Conservation (phyloP, 306 rosid species). For the Quercus suber region DNA sequence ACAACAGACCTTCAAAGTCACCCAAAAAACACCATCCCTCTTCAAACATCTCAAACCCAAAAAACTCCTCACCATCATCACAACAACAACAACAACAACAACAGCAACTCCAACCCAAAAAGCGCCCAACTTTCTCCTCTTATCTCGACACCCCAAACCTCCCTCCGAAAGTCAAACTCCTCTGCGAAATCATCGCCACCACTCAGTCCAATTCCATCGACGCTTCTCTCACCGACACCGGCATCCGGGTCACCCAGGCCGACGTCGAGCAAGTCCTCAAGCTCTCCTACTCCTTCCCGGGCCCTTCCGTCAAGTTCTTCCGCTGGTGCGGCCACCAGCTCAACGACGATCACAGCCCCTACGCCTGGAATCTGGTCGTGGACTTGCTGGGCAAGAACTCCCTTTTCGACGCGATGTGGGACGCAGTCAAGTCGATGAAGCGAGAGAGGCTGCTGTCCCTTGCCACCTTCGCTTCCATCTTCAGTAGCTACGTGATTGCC, state of each 20-base stretch:
- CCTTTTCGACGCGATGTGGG: slow-evolving; percentile 68
- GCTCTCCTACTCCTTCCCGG: slow-evolving; percentile 59
- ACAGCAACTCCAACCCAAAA: no score
- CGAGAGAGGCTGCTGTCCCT: slow-evolving; percentile 35
- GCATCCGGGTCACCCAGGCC: slow-evolving; percentile 27
- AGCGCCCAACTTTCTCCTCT: slow-evolving; percentile 27
- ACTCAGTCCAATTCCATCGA: slow-evolving; percentile 39
- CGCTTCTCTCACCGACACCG: slow-evolving; percentile 27
- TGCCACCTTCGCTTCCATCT: slow-evolving; percentile 68
- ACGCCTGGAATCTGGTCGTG: slow-evolving; percentile 65
- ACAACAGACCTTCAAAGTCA: neutral
- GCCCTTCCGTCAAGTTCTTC: slow-evolving; percentile 59
- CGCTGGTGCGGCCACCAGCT: slow-evolving; percentile 64
- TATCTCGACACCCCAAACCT: slow-evolving; percentile 38
- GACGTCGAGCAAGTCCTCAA: slow-evolving; percentile 62
- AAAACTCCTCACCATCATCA: neutral
- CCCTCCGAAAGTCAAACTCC: slow-evolving; percentile 28
- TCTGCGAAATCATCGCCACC: slow-evolving; percentile 50
- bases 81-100: no score
- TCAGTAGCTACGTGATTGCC: slow-evolving; percentile 50
- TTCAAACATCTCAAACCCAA: neutral
- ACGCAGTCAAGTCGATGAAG: slow-evolving; percentile 58
- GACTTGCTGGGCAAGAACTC: slow-evolving; percentile 57
- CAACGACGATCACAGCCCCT: slow-evolving; percentile 52
- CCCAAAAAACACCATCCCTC: neutral